Percentiles rank a stretch among this genome's conserved stretches.
phyloP scores from a whole-genome alignment of 257 asterid genomes.

The Jaltomata sinuosa region DNA sequence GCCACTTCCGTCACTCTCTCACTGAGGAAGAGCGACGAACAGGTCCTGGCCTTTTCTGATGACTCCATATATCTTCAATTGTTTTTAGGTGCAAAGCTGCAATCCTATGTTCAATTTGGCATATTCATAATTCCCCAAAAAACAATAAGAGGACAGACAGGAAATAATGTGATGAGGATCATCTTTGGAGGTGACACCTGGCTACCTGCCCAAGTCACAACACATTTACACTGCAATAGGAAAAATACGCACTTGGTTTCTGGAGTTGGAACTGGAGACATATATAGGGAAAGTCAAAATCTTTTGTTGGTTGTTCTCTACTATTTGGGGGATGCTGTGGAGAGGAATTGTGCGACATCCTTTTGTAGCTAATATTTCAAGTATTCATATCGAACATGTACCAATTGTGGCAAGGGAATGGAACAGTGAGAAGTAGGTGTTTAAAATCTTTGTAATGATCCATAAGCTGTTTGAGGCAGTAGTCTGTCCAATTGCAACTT shows the following conservation, averaged over 20 bases:
- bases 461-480: neutral
- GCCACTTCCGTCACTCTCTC: conserved; percentile 84
- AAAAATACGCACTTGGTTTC: neutral
- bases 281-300: neutral
- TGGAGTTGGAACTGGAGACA: neutral
- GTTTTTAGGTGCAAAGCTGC: neutral
- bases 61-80: neutral
- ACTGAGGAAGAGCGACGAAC: conserved; percentile 47
- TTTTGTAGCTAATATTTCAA: neutral
- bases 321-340: neutral
- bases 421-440: neutral
- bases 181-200: neutral
- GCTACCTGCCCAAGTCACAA: neutral
- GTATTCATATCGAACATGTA: neutral
- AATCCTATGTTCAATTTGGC: neutral
- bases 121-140: neutral
- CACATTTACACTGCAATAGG: neutral
- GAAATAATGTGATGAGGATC: neutral
- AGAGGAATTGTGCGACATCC: neutral
- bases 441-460: neutral
- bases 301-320: neutral
- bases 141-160: neutral
- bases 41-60: neutral
- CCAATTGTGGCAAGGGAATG: neutral
- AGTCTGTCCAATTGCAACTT: neutral